Base-by-base conservation (phyloP, 495 filamentous ascomycete species). In the Neurospora tetraspora region DNA sequence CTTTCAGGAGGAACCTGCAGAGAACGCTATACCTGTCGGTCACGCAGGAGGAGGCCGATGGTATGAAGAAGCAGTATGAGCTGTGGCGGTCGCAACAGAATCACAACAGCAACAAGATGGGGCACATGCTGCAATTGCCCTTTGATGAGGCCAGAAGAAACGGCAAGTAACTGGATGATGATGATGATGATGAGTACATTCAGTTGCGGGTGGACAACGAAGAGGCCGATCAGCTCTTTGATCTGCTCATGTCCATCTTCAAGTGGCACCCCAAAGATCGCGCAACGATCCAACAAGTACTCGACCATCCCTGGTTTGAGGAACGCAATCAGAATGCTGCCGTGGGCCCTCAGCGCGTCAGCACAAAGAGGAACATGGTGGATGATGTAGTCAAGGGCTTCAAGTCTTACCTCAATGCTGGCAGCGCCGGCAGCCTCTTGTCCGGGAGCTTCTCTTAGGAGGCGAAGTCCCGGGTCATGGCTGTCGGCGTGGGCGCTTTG, bases 171-270 rank as follows among this genome's bases (percentile, higher is more conserved):
- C 0, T 40, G 39, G 14, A 5, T 40, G 12, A 42, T 7, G 40
- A 42, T 2, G 40, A 42, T 42, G 39, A 42, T 3, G 39, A 42
- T 18, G 40, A 18, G 14, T 5, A 42, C 18, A 47, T 47, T 9
- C 1, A 47, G 43, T n/a, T 45, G 18, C 7, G 18, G 5, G 42
- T 76, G 71, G n/a, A 71, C 5, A 43, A 36, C 12, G 70, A 70
- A 16, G 80, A 79, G 18, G 69, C 75, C 11, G 18, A 75, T 5
- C 68, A 75, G 4, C 39, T 80, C 0, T 74, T 68, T 1, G 79
- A 80, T 61, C 74, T 81, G 8, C 37, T 80, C n/a, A 61, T 38
- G 40, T 31, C 39, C 8, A 78, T 80, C 72, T 80, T 76, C 16
- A 71, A 71, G 53, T 75, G 78, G 59, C 69, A 69, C 3, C 77